These are phyloP conservation scores for Umbelopsis isabellina DNA, from an alignment of 192 early-diverging fungal species.

Conservation along the genomic window DNA sequence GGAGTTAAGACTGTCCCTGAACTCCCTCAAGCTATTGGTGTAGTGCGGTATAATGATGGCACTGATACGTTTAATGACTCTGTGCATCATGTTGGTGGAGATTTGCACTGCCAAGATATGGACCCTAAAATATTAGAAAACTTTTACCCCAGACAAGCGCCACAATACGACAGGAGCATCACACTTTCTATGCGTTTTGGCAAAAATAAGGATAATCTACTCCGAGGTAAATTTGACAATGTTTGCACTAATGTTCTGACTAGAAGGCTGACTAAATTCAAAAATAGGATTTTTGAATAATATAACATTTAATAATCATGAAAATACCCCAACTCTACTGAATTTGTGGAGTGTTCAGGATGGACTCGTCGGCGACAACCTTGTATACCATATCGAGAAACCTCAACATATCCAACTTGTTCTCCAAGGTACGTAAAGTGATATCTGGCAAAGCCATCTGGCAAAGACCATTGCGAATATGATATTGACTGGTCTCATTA, in stretches of 20 bases:
- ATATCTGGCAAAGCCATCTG: no score
- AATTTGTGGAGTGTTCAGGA: conserved; percentile 50
- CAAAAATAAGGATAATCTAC: conserved; percentile 2
- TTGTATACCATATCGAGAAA: conserved; percentile 51
- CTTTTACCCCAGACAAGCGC: conserved; percentile 10
- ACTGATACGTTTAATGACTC: background rate
- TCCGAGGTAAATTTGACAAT: background rate
- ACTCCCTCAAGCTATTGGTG: conserved; percentile 29
- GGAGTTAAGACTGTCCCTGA: conserved; percentile 66
- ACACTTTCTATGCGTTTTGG: conserved; percentile 8
- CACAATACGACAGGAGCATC: background rate
- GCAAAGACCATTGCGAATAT: no score
- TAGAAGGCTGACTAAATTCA: conserved; percentile 21
- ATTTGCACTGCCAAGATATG: conserved; percentile 21
- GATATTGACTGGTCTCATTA: background rate
- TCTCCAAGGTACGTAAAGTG: conserved; percentile 67
- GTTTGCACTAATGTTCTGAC: no score
- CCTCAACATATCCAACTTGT: conserved; percentile 60
- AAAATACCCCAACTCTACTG: conserved; percentile 56
- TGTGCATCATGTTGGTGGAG: background rate
- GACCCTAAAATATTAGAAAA: conserved; percentile 13
- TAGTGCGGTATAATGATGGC: background rate
- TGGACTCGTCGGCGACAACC: conserved; percentile 56
- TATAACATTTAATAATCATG: conserved; percentile 69
- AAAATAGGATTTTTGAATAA: conserved; percentile 62